Base-by-base conservation (phyloP, 768 basidiomycete genomes). In the Psilocybe sp. region DNA sequence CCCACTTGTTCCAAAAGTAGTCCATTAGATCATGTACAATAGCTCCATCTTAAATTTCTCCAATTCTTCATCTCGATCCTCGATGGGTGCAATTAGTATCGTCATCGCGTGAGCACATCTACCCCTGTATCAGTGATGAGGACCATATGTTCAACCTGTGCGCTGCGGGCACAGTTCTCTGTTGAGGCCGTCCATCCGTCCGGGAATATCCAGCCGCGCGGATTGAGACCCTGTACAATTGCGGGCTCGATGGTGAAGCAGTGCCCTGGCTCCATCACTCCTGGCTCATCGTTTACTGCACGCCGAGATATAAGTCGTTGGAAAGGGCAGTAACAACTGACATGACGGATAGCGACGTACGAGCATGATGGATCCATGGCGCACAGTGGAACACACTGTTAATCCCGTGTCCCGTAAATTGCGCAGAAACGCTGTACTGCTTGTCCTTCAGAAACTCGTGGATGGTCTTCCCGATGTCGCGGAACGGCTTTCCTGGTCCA, bases 111-210 rank as follows among this genome's bases (percentile, higher is more conserved):
- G 31, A 96, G 72, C 5, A 95, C 80, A 2, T 94, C 89, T n/a
- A 73, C 82, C 0, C 90, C 90, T 5, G 62, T 68, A 32, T 91
- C 76, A 1, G 91, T 94, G 47, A 96, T 89, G 23, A 94, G 71
- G 6, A 97, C 71, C 80, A 85, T 94, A 64, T 95, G 92, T 63
- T 97, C 92, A 13, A 85, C 86, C 66, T 93, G 91, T 2, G 92
- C 91, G 46, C 84, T 80, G 20, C 92, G 77, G 1, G 87, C 89
- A 44, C 89, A 89, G 49, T 85, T 87, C 89, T 89, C 84, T 0
- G 92, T 93, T 0, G 89, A 88, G n/a, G 87, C 84, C 2, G 92
- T 93, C 94, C 94, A 96, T 19, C 89, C 91, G 62, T 96, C 94
- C 2, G 89, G 89, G 65, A 90, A 95, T 50, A 91, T 80, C 81